These are phyloP conservation scores for Earliella scabrosa DNA, from an alignment of 1,284 basidiomycete genomes.

Conservation along the genomic window DNA sequence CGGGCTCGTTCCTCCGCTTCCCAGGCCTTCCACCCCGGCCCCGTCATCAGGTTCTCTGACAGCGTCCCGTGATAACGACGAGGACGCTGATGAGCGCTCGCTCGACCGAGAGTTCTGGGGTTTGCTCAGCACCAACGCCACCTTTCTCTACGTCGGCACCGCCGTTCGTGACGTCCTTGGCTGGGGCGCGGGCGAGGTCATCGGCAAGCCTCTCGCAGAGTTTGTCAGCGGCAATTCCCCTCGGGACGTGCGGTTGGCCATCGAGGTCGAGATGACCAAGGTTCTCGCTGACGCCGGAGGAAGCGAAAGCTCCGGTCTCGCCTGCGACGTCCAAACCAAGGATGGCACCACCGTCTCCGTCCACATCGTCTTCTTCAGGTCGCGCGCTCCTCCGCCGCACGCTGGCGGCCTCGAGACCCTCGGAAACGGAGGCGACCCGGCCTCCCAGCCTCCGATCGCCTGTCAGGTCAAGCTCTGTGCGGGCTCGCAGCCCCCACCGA, in stretches of 20 bases:
- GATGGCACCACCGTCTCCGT: constrained; percentile 38
- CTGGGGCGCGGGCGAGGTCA: constrained; percentile 70
- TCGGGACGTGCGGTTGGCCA: constrained; percentile 19
- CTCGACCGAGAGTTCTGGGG: constrained; percentile 61
- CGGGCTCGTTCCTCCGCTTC: constrained; percentile 39
- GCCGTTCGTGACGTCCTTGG: constrained; percentile 62
- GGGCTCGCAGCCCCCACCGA: constrained; percentile 14
- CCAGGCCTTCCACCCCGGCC: neutral
- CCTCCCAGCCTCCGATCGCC: constrained; percentile 20
- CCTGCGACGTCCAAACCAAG: constrained; percentile 39
- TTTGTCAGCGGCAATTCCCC: constrained; percentile 41
- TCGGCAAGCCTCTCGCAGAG: constrained; percentile 66
- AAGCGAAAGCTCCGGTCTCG: constrained; percentile 30
- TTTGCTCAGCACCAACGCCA: constrained; percentile 50
- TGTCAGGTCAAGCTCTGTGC: constrained; percentile 33
- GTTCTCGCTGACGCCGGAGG: constrained; percentile 25
- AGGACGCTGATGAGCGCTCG: constrained; percentile 13
- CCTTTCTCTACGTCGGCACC: constrained; percentile 56
- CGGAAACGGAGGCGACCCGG: constrained; percentile 6
- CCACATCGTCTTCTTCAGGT: constrained; percentile 44
- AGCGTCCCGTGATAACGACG: constrained; percentile 5
- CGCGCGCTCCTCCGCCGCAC: constrained; percentile 17
- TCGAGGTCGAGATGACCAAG: constrained; percentile 29
- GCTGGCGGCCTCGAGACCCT: neutral
- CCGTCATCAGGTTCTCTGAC: constrained; percentile 1